phyloP scores from a whole-genome alignment of 2,329 filamentous ascomycete genomes.

The Albophoma yamanashiensis region DNA sequence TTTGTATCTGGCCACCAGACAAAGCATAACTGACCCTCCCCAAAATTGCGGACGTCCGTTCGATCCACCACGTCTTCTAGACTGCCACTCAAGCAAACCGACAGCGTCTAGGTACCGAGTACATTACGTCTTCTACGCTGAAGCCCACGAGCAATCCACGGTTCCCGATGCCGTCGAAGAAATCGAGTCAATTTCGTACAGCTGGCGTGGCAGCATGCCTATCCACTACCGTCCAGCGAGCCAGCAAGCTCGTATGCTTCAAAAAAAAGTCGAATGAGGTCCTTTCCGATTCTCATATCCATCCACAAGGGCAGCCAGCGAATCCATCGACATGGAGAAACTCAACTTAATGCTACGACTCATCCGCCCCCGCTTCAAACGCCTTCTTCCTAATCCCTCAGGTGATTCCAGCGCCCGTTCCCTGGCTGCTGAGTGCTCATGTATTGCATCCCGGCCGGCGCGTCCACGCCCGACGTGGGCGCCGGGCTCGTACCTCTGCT shows the following conservation, averaged over 20 bases:
- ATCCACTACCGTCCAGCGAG: not conserved
- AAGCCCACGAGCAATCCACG: not conserved
- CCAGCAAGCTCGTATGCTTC: not conserved
- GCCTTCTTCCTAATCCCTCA: constrained; percentile 24
- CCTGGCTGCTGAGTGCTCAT: constrained; percentile 22
- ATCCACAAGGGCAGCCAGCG: not conserved
- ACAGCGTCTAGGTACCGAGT: too few relatives aligned
- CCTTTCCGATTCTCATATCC: not conserved
- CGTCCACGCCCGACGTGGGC: constrained; percentile 19
- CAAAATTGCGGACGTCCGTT: not conserved
- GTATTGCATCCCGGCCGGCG: constrained; percentile 25
- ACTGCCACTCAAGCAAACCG: too few relatives aligned
- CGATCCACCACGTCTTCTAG: not conserved
- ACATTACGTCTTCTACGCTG: not conserved
- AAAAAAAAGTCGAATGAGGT: not conserved
- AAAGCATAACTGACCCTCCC: not conserved
- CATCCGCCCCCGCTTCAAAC: not conserved
- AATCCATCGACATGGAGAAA: not conserved
- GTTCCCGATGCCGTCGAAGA: too few relatives aligned
- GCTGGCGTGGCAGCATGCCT: not conserved
- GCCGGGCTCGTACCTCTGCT: constrained; percentile 43
- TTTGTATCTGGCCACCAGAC: not conserved
- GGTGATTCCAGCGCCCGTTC: constrained; percentile 31
- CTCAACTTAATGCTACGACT: not conserved
- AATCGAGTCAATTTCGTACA: not conserved